These are phyloP conservation scores for Daldinia decipiens DNA, from an alignment of 495 filamentous ascomycete genomes.

Conservation along the genomic window DNA sequence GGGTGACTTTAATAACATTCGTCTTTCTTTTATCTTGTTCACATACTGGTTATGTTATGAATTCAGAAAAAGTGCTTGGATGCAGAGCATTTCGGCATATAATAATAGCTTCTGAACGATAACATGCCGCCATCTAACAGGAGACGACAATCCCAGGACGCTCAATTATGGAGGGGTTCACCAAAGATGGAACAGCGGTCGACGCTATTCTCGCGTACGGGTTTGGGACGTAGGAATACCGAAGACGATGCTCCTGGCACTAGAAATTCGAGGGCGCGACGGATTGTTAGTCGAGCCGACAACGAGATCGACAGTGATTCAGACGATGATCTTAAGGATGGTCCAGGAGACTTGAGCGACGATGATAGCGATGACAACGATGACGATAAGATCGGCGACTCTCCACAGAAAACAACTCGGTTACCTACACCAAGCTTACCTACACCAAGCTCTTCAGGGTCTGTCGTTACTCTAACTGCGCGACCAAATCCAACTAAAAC, in stretches of 20 bases:
- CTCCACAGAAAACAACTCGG: conserved; percentile 21
- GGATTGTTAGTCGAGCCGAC: conserved; percentile 13
- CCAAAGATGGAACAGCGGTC: conserved; percentile 30
- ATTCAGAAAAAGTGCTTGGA: conserved; percentile 34
- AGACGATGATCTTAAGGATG: conserved; percentile 7
- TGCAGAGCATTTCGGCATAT: conserved; percentile 45
- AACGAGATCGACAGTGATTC: conserved; percentile 4
- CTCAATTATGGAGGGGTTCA: conserved; percentile 25
- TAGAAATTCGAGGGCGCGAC: conserved; percentile 9
- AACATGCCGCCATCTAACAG: conserved; percentile 44
- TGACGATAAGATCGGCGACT: conserved; percentile 9
- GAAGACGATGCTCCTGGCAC: neutral
- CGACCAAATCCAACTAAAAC: conserved; percentile 25
- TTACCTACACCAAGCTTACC: conserved; percentile 19
- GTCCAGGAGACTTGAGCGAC: conserved; percentile 13
- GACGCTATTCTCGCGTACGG: conserved; percentile 19
- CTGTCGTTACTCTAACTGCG: conserved; percentile 31
- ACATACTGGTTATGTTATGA: conserved; percentile 42
- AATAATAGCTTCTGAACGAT: conserved; percentile 8
- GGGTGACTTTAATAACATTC: conserved; percentile 26
- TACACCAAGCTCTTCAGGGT: conserved; percentile 18
- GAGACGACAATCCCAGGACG: conserved; percentile 31
- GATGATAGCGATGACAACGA: conserved; percentile 25
- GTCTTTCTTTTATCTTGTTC: conserved; percentile 24
- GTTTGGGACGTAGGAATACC: neutral